Base-by-base conservation (phyloP, 306 rosid genomes). In the Spatholobus suberectus region DNA sequence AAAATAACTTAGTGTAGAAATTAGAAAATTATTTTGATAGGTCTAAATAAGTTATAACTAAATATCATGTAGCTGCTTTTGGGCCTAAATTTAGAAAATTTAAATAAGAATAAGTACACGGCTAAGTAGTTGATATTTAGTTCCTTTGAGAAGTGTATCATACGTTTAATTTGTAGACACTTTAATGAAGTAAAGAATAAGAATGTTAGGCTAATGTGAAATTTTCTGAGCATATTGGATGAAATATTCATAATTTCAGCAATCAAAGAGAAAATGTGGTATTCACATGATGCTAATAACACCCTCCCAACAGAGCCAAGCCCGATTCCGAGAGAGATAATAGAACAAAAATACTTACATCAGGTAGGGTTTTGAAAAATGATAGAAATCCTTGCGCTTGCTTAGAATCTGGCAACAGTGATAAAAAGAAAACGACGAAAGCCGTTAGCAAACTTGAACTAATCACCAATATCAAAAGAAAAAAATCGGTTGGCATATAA, bases 351-450 rank as follows among this genome's bases (percentile, higher is more conserved):
- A 27, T 6, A 91, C 94, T 89, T 83, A 92, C 99, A 58, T 78
- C 84, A 21, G 97, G 85, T 63, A 96, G 88, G 90, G 91, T 89
- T 86, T 90, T 96, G 94, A 91, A 96, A 92, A 96, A 96, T 2
- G 97, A 90, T 0, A 96, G 88, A 88, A 96, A 96, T 82, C 99
- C 99, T 80, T 96, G 98, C 32, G 99, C 94, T 88, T 96, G 98
- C 86, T 90, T 94, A 27, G 96, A 91, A 87, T 96, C 99, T 96
- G 76, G 26, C 81, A 83, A 82, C 84, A 84, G 8, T 13, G 11
- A 4, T 14, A 70, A n/a, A n/a, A 20, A 49, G 8, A 21, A 43
- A 49, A 43, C 21, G 18, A 37, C 9, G 29, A 74, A 73, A 29
- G 26, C 4, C 23, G 26, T 74, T 80, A 78, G 76, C 44, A 57